A percentile compares a stretch with the other conserved stretches of the same genome.
Evolutionary conservation across 179 eudicot species (phyloP).

Genomic region (Beta lomatogona): DNA sequence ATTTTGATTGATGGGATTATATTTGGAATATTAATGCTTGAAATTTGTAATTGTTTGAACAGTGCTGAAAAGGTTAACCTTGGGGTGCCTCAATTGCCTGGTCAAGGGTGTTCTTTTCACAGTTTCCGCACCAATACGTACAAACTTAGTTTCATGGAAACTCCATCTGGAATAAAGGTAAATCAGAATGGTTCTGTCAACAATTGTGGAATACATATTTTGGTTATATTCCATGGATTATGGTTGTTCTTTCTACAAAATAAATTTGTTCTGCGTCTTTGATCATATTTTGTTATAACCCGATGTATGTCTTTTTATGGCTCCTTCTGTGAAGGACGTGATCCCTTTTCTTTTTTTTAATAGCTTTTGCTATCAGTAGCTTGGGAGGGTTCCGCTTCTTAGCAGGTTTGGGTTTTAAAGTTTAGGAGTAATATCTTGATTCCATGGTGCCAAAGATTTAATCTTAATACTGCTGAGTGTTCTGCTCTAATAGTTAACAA

Average conservation of each 20-base stretch:
- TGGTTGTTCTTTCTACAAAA: not conserved
- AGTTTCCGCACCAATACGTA: conserved; percentile 94
- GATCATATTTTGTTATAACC: not conserved
- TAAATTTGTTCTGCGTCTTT: not conserved
- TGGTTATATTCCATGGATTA: not conserved
- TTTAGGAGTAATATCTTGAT: not conserved
- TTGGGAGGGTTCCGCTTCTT: conserved; percentile 2
- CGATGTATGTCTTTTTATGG: not conserved
- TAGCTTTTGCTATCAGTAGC: not conserved
- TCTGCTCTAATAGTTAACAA: not conserved
- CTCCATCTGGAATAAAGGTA: conserved; percentile 99
- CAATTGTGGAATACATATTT: not conserved
- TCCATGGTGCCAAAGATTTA: not conserved
- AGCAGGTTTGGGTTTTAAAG: not conserved
- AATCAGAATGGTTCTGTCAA: conserved; percentile 3
- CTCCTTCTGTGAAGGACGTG: not conserved
- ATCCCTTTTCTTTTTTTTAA: not conserved
- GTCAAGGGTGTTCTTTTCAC: conserved; percentile 97
- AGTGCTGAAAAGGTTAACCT: conserved; percentile 94
- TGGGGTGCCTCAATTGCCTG: conserved; percentile 98
- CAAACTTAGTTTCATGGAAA: conserved; percentile 96
- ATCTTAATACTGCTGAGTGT: not conserved
- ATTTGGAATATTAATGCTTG: not conserved
- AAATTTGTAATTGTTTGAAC: conserved; percentile 30
- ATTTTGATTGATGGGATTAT: not conserved